phyloP scores from a whole-genome alignment of 306 rosid species.

The Inga leiocalycina region DNA sequence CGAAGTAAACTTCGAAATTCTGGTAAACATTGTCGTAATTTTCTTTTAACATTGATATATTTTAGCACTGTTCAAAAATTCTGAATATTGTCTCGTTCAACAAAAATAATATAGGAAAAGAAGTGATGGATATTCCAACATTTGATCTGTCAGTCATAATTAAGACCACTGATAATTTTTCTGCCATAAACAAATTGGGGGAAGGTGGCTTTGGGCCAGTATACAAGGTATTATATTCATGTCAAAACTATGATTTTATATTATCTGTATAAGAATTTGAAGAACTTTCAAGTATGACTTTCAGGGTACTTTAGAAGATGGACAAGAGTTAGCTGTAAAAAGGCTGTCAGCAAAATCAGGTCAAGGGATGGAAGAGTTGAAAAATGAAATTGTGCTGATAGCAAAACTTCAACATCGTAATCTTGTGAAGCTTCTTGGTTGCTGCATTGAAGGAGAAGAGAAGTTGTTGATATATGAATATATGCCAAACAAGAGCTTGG shows the following conservation, averaged over 20 bases:
- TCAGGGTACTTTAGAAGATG: slow-evolving; percentile 18
- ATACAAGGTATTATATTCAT: slow-evolving; percentile 29
- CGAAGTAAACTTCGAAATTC: no score
- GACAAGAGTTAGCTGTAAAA: slow-evolving; percentile 51
- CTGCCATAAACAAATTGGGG: slow-evolving; percentile 33
- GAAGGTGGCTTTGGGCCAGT: slow-evolving; percentile 47
- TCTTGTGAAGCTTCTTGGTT: slow-evolving; percentile 61
- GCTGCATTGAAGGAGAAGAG: slow-evolving; percentile 45
- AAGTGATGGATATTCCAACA: background rate
- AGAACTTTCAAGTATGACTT: background rate
- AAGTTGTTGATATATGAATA: slow-evolving; percentile 52
- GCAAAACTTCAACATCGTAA: slow-evolving; percentile 49
- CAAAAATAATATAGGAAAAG: no score
- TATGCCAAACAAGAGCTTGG: slow-evolving; percentile 51
- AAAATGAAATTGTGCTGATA: slow-evolving; percentile 41
- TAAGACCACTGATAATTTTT: slow-evolving; percentile 34
- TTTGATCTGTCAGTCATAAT: slow-evolving; percentile 14
- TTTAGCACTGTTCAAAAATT: no score
- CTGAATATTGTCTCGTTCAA: no score
- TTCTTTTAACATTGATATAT: no score
- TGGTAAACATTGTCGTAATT: no score
- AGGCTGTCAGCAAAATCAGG: slow-evolving; percentile 45
- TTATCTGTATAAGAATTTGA: background rate
- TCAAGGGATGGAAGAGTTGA: slow-evolving; percentile 53
- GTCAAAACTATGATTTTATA: background rate